phyloP scores from a whole-genome alignment of 495 filamentous ascomycete species.

The Penicillium odoratum region DNA sequence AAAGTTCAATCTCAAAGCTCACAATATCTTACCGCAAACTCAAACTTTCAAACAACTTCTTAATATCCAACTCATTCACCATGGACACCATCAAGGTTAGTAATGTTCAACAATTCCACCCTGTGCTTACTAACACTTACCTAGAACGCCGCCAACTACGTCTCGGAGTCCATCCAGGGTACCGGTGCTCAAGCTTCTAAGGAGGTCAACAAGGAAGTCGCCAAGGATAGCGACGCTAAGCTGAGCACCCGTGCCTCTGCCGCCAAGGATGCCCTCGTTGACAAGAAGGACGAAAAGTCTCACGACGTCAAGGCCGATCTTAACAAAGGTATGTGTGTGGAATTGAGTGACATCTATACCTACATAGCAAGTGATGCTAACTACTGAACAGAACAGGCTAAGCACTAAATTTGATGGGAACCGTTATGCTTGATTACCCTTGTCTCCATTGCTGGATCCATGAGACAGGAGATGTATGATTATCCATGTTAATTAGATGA shows the following conservation, averaged over 20 bases:
- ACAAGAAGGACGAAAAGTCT: constrained; percentile 16
- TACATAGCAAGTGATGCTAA: not conserved
- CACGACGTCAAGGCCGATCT: constrained; percentile 19
- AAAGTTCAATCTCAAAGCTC: not conserved
- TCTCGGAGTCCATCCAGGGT: constrained; percentile 14
- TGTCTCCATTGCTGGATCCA: too few species aligned
- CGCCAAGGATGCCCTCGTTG: constrained; percentile 14
- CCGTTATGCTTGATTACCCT: too few species aligned
- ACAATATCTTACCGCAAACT: not conserved
- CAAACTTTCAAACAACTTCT: not conserved
- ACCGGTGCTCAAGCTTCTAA: constrained; percentile 17
- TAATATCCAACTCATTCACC: not conserved
- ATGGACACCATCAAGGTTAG: not conserved
- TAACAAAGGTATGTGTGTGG: constrained; percentile 15
- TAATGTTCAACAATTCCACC: not conserved
- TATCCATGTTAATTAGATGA: too few species aligned
- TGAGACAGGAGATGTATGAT: too few species aligned
- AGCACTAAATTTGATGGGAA: not conserved
- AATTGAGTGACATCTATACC: too few species aligned
- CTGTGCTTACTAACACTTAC: not conserved
- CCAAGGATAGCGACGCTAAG: constrained; percentile 13
- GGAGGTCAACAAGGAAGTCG: constrained; percentile 7
- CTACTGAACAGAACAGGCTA: not conserved
- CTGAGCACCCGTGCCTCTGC: constrained; percentile 14
- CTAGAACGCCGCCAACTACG: constrained; percentile 17